A percentile compares a stretch with the other conserved stretches of the same genome.
Conservation (phyloP, 106 monocot genomes). For the Dioscorea dumetorum region DNA sequence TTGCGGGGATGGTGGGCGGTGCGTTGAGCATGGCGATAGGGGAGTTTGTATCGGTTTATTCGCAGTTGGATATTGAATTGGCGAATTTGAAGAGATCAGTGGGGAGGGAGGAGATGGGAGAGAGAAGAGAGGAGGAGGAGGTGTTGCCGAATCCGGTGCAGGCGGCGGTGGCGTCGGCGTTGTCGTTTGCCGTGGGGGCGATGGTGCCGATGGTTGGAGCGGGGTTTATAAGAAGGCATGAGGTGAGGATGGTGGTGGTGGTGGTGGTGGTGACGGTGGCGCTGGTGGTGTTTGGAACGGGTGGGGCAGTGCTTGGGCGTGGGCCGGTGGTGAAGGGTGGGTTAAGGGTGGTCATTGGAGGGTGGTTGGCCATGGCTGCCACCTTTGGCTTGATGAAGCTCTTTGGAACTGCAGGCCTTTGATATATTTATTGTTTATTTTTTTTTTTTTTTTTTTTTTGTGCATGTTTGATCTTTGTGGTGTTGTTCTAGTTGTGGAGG, state of each 20-base stretch:
- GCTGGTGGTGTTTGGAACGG: conserved; percentile 29
- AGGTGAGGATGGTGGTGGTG: conserved; percentile 36
- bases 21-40: conserved; percentile 66
- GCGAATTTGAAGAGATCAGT: conserved; percentile 35
- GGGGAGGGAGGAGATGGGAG: not conserved
- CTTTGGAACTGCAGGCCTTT: conserved; percentile 18
- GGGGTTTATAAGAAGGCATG: conserved; percentile 35
- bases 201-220: conserved; percentile 40
- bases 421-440: not conserved
- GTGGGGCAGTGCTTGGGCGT: conserved; percentile 34
- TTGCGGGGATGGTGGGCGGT: conserved; percentile 41
- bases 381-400: conserved; percentile 43
- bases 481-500: no score
- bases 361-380: conserved; percentile 46
- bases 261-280: conserved; percentile 16
- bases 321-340: conserved; percentile 21
- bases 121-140: not conserved
- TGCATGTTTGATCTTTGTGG: no score
- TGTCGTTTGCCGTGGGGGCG: conserved; percentile 43
- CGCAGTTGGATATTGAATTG: conserved; percentile 47
- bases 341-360: conserved; percentile 39
- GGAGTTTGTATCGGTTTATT: conserved; percentile 57
- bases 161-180: conserved; percentile 38
- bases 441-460: no score
- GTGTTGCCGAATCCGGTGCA: conserved; percentile 39